phyloP scores from a whole-genome alignment of 805 yeast genomes.

The Zygoascus tannicola region DNA sequence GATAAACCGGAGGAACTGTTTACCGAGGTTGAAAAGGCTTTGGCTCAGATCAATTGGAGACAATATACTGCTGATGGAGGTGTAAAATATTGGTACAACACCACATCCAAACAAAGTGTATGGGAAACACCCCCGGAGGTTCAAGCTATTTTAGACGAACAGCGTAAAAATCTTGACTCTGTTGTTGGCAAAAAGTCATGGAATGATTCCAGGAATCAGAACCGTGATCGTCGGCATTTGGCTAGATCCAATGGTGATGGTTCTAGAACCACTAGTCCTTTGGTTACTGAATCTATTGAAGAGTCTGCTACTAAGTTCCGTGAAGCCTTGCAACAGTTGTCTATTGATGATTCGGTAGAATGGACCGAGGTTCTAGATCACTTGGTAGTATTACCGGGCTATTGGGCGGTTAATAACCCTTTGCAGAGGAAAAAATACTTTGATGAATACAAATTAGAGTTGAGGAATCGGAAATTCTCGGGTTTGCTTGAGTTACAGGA shows the following conservation, averaged over 20 bases:
- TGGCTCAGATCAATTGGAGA: slow-evolving; percentile 47
- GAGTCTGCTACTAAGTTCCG: neutral
- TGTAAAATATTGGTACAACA: slow-evolving; percentile 58
- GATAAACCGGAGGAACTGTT: slow-evolving; percentile 55
- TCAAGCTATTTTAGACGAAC: slow-evolving; percentile 7
- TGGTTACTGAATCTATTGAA: neutral
- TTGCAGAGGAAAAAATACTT: slow-evolving; percentile 49
- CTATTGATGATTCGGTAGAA: slow-evolving; percentile 25
- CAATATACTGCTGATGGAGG: slow-evolving; percentile 47
- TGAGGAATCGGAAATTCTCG: slow-evolving; percentile 31
- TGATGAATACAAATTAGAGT: slow-evolving; percentile 44
- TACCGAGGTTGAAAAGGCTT: slow-evolving; percentile 32
- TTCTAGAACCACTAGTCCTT: neutral
- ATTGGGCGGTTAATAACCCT: slow-evolving; percentile 60
- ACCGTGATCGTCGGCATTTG: neutral
- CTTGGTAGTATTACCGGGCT: slow-evolving; percentile 50
- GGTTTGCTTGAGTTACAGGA: slow-evolving; percentile 40
- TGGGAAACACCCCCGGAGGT: slow-evolving; percentile 71
- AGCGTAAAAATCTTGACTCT: too few relatives aligned
- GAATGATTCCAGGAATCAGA: neutral
- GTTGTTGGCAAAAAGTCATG: too few relatives aligned
- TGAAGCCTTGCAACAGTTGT: neutral
- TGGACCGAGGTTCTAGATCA: slow-evolving; percentile 54
- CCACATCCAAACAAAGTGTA: slow-evolving; percentile 52
- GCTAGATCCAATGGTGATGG: neutral